Conservation (phyloP, 2,329 filamentous ascomycete genomes). For the Ophiostoma australiae region DNA sequence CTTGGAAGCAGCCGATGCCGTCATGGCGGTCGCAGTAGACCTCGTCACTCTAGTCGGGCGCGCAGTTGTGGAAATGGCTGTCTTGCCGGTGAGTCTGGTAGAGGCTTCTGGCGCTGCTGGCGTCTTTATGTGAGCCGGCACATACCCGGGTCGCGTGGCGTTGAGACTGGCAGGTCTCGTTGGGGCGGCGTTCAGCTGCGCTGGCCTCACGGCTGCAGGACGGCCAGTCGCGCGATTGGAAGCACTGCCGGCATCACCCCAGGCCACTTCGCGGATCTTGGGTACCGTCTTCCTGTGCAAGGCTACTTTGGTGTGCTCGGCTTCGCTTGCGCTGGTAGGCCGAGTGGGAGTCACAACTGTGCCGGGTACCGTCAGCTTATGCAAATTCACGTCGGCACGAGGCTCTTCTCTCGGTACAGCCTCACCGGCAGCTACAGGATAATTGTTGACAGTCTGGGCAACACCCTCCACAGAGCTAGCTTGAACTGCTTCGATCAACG, state of each 20-base stretch:
- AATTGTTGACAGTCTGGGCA: too few relatives aligned
- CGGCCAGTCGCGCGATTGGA: background rate
- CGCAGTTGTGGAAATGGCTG: background rate
- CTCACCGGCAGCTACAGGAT: background rate
- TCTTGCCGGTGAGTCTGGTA: background rate
- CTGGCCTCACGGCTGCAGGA: background rate
- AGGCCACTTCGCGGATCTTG: background rate
- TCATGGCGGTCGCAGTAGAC: slow-evolving; percentile 1
- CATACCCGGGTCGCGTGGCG: too few relatives aligned
- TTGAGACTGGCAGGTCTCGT: background rate
- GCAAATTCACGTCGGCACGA: background rate
- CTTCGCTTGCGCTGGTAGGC: background rate
- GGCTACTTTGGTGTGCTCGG: background rate
- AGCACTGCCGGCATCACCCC: background rate
- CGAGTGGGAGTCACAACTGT: background rate
- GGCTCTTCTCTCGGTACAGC: background rate
- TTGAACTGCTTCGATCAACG: background rate
- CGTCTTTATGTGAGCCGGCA: too few relatives aligned
- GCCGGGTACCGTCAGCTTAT: background rate
- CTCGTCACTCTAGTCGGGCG: background rate
- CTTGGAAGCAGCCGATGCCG: background rate
- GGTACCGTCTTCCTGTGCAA: background rate
- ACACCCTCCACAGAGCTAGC: background rate
- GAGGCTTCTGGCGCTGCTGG: background rate
- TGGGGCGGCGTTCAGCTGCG: background rate